phyloP scores from a whole-genome alignment of 1,284 basidiomycete species.

The Inonotus obliquus region DNA sequence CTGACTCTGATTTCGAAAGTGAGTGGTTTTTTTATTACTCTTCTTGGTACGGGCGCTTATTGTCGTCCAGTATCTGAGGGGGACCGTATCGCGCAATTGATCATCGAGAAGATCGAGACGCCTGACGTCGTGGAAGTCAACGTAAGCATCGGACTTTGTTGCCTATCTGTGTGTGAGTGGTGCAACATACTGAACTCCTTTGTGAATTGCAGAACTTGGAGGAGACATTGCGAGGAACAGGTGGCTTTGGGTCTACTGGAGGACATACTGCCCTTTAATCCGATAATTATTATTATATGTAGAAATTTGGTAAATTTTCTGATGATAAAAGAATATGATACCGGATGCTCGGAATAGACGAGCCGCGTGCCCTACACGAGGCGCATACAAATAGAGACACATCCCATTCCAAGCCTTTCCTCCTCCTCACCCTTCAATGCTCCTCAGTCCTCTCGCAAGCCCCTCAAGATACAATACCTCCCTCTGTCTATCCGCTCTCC shows the following conservation, averaged over 20 bases:
- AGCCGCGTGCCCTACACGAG: background rate
- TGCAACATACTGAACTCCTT: background rate
- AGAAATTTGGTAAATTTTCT: background rate
- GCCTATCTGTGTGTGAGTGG: background rate
- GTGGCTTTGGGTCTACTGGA: constrained; percentile 96
- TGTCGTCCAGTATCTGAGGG: constrained; percentile 71
- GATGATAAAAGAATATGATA: background rate
- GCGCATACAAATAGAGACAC: constrained; percentile 9
- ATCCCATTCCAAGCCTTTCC: background rate
- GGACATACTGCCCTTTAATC: constrained; percentile 51
- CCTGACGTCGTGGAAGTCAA: constrained; percentile 85
- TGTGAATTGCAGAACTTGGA: constrained; percentile 61
- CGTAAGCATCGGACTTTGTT: constrained; percentile 38
- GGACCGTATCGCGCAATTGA: constrained; percentile 92
- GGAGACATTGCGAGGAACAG: constrained; percentile 79
- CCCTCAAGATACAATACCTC: constrained; percentile 12
- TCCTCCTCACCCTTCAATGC: constrained; percentile 6
- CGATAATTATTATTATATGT: background rate
- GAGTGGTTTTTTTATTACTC: constrained; percentile 22
- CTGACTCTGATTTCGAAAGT: constrained; percentile 82
- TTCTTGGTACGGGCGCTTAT: background rate
- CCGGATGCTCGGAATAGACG: background rate
- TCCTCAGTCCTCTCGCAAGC: constrained; percentile 16
- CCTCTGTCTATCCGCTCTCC: constrained; percentile 9
- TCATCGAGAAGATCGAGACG: constrained; percentile 87